Evolutionary conservation across 2,329 filamentous ascomycete species (phyloP).

Genomic region (Hymenoscyphus scutula): DNA sequence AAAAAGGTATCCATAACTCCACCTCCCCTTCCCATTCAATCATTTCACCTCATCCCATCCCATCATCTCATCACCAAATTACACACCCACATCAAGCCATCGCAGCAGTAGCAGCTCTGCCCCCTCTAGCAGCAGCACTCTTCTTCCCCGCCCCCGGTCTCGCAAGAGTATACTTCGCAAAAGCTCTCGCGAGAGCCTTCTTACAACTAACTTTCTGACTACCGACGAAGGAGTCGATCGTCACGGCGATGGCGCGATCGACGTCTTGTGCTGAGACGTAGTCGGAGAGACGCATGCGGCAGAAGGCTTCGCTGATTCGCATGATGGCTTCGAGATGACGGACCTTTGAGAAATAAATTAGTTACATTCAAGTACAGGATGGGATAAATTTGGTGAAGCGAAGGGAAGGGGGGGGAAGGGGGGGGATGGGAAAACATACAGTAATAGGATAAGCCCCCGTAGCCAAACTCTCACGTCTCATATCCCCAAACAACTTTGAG

Average conservation of each 20-base stretch:
- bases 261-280: conserved; percentile 90
- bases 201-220: conserved; percentile 98
- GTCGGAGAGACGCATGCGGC: conserved; percentile 96
- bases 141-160: conserved; percentile 34
- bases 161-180: conserved; percentile 83
- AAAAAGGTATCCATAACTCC: conserved; percentile 26
- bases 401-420: background rate
- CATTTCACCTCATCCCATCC: background rate
- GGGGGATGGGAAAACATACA: conserved; percentile 53
- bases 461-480: conserved; percentile 87
- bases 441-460: conserved; percentile 98
- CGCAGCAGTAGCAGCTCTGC: conserved; percentile 27
- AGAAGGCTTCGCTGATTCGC: conserved; percentile 90
- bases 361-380: conserved; percentile 2
- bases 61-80: too few species aligned
- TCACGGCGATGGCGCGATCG: conserved; percentile 94
- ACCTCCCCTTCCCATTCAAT: conserved; percentile 11
- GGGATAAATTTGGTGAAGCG: too few species aligned
- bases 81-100: conserved; percentile 29
- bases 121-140: conserved; percentile 23
- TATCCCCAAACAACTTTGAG: conserved; percentile 89
- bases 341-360: conserved; percentile 55
- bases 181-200: conserved; percentile 89
- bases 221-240: conserved; percentile 91
- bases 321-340: conserved; percentile 98